A percentile compares a stretch with the other conserved stretches of the same genome.
These are phyloP conservation scores for Novakomyces olei DNA, from an alignment of 805 yeast genomes.

Conservation along the genomic window DNA sequence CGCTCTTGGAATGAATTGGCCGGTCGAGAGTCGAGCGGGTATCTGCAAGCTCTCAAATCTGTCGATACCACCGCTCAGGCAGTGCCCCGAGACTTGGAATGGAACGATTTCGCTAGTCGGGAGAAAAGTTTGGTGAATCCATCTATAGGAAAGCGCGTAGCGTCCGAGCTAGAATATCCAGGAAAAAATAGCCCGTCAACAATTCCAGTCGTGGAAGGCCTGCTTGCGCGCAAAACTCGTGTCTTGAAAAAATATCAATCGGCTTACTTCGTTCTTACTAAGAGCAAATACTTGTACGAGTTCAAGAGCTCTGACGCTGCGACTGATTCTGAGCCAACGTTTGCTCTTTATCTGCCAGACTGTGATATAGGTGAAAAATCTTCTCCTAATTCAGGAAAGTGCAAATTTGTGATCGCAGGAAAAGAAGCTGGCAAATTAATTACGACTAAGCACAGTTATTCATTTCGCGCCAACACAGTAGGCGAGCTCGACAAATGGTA, in stretches of 20 bases:
- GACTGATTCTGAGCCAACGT: slow-evolving; percentile 25
- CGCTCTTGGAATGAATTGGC: slow-evolving; percentile 11
- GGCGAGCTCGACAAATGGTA: slow-evolving; percentile 29
- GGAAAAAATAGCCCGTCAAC: slow-evolving; percentile 22
- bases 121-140: slow-evolving; percentile 16
- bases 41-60: slow-evolving; percentile 15
- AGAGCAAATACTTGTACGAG: slow-evolving; percentile 24
- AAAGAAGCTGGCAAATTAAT: slow-evolving; percentile 18
- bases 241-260: slow-evolving; percentile 19
- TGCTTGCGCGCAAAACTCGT: slow-evolving; percentile 25
- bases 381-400: slow-evolving; percentile 18
- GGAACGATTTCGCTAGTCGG: slow-evolving; percentile 22
- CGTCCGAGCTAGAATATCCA: slow-evolving; percentile 18
- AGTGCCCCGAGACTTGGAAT: slow-evolving; percentile 23
- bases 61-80: slow-evolving; percentile 14
- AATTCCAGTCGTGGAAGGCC: slow-evolving; percentile 27
- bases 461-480: slow-evolving; percentile 23
- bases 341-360: slow-evolving; percentile 27
- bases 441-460: slow-evolving; percentile 17
- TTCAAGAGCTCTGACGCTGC: slow-evolving; percentile 23
- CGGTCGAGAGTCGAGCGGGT: slow-evolving; percentile 12
- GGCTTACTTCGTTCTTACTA: slow-evolving; percentile 26
- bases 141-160: slow-evolving; percentile 18
- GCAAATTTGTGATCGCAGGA: slow-evolving; percentile 23
- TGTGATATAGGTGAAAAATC: slow-evolving; percentile 20